Evolutionary conservation across 2,329 filamentous ascomycete genomes (phyloP).

Genomic region (Trichophyton schoenleinii): DNA sequence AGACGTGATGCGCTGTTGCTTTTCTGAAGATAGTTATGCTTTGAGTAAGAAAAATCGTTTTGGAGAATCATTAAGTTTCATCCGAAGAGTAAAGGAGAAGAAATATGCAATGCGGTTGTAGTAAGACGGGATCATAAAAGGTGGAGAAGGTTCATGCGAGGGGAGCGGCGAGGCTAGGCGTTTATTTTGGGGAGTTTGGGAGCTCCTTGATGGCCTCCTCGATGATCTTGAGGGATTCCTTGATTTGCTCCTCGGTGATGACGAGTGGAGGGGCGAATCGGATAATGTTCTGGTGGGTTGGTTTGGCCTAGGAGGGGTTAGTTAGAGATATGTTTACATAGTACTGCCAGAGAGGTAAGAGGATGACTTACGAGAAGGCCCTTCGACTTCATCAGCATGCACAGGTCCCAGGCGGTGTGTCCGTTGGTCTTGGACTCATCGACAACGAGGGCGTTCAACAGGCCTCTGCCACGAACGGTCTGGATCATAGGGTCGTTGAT

Average conservation of each 20-base stretch:
- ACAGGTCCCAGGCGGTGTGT: constrained; percentile 89
- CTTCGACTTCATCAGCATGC: constrained; percentile 89
- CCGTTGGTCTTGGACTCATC: constrained; percentile 78
- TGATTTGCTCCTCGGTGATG: constrained; percentile 78
- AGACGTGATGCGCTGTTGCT: background rate
- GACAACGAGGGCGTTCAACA: constrained; percentile 92
- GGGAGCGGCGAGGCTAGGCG: background rate
- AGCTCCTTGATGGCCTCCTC: constrained; percentile 70
- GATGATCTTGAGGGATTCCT: constrained; percentile 66
- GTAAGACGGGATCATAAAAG: background rate
- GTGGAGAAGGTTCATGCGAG: background rate
- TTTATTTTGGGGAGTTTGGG: constrained; percentile 36
- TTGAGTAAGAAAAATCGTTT: background rate
- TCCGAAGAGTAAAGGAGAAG: background rate
- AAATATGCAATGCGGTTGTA: background rate
- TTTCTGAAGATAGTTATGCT: background rate
- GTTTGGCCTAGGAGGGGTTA: constrained; percentile 60
- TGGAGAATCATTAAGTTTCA: background rate
- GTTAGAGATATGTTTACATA: constrained; percentile 8
- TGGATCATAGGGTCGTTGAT: constrained; percentile 72
- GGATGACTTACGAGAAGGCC: constrained; percentile 62
- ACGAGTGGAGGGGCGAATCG: constrained; percentile 92
- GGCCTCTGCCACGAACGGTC: constrained; percentile 75
- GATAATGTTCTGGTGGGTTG: constrained; percentile 97
- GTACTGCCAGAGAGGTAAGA: background rate